Conservation (phyloP, 495 filamentous ascomycete species). For the Amorphotheca resinae region DNA sequence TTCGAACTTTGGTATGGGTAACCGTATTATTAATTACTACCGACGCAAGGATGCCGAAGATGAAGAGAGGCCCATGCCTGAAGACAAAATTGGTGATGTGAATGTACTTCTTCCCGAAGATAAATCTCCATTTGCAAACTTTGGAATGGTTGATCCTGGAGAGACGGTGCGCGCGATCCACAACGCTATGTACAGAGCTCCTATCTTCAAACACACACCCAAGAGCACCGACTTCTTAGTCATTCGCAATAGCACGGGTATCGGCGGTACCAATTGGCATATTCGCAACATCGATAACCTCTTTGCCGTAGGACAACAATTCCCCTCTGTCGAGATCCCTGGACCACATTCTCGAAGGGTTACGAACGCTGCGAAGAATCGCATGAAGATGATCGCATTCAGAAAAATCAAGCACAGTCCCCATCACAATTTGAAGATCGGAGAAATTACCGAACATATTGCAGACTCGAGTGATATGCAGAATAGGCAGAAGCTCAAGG, state of each 20-base stretch:
- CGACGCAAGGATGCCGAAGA: slow-evolving; percentile 76
- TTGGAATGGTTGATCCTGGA: slow-evolving; percentile 83
- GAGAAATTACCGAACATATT: slow-evolving; percentile 77
- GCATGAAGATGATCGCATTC: slow-evolving; percentile 89
- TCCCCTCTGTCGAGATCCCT: slow-evolving; percentile 84
- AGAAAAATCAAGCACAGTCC: slow-evolving; percentile 66
- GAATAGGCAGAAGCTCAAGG: slow-evolving; percentile 90
- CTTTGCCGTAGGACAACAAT: slow-evolving; percentile 78
- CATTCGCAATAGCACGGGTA: slow-evolving; percentile 61
- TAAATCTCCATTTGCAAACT: slow-evolving; percentile 87
- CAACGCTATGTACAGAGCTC: slow-evolving; percentile 90
- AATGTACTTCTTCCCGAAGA: slow-evolving; percentile 81
- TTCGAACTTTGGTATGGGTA: slow-evolving; percentile 96
- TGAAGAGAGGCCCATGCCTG: slow-evolving; percentile 51
- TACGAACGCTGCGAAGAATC: slow-evolving; percentile 86
- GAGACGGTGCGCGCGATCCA: slow-evolving; percentile 80
- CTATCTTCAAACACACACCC: slow-evolving; percentile 75
- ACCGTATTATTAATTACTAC: slow-evolving; percentile 90
- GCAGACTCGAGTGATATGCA: slow-evolving; percentile 85
- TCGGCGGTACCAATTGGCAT: slow-evolving; percentile 61
- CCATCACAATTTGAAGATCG: slow-evolving; percentile 54
- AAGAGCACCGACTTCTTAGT: slow-evolving; percentile 82
- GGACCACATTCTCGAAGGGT: slow-evolving; percentile 88
- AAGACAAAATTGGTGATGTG: slow-evolving; percentile 70
- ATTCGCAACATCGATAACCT: slow-evolving; percentile 81